Evolutionary conservation across 306 rosid species (phyloP), one percentile per base, ranked within the genome.

Genomic region (Fragaria vesca): DNA sequence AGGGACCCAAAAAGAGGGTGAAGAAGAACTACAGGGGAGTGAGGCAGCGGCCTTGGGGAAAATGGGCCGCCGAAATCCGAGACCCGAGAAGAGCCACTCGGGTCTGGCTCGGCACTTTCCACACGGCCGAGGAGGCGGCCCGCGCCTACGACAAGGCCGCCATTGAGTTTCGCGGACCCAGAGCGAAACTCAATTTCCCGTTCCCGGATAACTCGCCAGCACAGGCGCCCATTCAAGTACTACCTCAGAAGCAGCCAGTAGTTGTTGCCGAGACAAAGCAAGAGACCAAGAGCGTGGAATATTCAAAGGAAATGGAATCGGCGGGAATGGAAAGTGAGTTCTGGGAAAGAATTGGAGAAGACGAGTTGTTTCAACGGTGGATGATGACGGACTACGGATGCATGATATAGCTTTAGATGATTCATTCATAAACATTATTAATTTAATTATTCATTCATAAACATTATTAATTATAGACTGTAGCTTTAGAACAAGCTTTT

Each of bases 21-120:
- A 91, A 91, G 87, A 95, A 92, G 87, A 93, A 90, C 17, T 95
- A 74, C 85, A 85, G 98, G 40, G 99, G 98, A 12, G 99, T 95
- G 45, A 85, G 98, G 51, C 99, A 93, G 80, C 84, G 99, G 74
- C 99, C 99, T 0, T 93, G 97, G 99, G 99, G 97, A 0, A 93
- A 95, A 79, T 95, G 97, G 97, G 99, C 97, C 0, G 91, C 99
- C 0, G 99, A 95, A 79, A 95, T 95, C 45, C 95, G 97, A 0
- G 99, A 95, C 88, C 99, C 99, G 15, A 83, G 82, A 9, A 72
- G 85, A 1, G 93, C 89, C 0, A 47, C 84, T 13, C 90, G 97
- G 30, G 99, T 95, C 2, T 95, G 99, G 99, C 87, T 95, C 0
- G 99, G 99, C 1, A 95, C 99, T 0, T 95, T 95, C 84, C 84